Percentiles rank a stretch among this genome's conserved stretches.
These are phyloP conservation scores for Diaporthe sp. DNA, from an alignment of 2,329 filamentous ascomycete genomes.

Conservation along the genomic window DNA sequence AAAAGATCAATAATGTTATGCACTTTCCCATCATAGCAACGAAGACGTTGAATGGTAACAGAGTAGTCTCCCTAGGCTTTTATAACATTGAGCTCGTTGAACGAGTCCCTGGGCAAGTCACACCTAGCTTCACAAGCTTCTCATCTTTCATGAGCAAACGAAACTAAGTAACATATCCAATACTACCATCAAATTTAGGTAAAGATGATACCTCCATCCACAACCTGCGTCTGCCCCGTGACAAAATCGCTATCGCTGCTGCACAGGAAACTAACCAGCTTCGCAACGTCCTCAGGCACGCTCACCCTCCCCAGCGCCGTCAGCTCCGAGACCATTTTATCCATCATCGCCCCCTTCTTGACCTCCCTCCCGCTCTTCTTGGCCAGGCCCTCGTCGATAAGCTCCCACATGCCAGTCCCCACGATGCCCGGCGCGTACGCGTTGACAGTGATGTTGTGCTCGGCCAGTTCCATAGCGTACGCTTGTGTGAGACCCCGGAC, in stretches of 20 bases:
- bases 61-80: background rate
- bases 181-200: slow-evolving; percentile 39
- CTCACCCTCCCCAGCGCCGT: slow-evolving; percentile 68
- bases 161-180: no score
- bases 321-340: slow-evolving; percentile 62
- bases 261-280: slow-evolving; percentile 70
- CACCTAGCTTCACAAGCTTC: background rate
- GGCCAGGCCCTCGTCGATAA: slow-evolving; percentile 70
- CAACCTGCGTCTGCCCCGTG: slow-evolving; percentile 72
- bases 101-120: background rate
- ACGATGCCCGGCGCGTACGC: slow-evolving; percentile 76
- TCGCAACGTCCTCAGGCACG: slow-evolving; percentile 71
- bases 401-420: slow-evolving; percentile 75
- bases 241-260: slow-evolving; percentile 71
- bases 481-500: slow-evolving; percentile 74
- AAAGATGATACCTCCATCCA: slow-evolving; percentile 69
- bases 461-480: slow-evolving; percentile 73
- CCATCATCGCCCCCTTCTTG: slow-evolving; percentile 52
- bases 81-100: background rate
- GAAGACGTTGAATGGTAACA: background rate
- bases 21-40: accelerated
- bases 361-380: slow-evolving; percentile 59
- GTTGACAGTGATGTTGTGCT: slow-evolving; percentile 73
- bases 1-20: background rate
- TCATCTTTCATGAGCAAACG: background rate